Conservation (phyloP, 371 early-diverging fungal genomes). For the Batkoa obscura region DNA sequence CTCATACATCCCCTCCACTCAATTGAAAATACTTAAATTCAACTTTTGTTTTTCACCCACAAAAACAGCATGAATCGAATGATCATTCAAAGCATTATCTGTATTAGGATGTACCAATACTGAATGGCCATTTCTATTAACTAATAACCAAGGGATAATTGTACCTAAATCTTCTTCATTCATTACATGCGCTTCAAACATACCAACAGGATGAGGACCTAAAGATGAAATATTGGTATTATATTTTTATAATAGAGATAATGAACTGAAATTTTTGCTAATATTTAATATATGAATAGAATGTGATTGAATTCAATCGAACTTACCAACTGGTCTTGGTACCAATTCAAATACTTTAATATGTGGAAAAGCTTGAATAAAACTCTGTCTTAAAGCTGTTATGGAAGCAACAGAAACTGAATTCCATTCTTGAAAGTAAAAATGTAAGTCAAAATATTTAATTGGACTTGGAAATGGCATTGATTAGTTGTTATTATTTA, state of each 20-base stretch:
- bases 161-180: not conserved
- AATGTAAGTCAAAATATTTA: not conserved
- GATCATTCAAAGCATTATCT: not conserved
- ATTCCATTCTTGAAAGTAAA: conserved; percentile 1
- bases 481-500: no score
- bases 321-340: conserved; percentile 2
- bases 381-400: not conserved
- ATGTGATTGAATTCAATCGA: no score
- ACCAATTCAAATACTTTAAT: not conserved
- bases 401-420: not conserved
- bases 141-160: conserved; percentile 1
- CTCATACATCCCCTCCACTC: no score
- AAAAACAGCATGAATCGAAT: not conserved
- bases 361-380: not conserved
- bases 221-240: not conserved
- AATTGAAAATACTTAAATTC: not conserved
- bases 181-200: conserved; percentile 1
- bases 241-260: not conserved
- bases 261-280: no score
- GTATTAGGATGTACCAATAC: conserved; percentile 5
- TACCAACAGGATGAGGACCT: conserved; percentile 5
- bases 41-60: not conserved
- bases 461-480: conserved; percentile 3
- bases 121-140: not conserved
- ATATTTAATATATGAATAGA: no score